Percentiles rank a stretch among this genome's conserved stretches.
Evolutionary conservation across 2,329 filamentous ascomycete species (phyloP).

Genomic region (Fusarium sulawesiense): DNA sequence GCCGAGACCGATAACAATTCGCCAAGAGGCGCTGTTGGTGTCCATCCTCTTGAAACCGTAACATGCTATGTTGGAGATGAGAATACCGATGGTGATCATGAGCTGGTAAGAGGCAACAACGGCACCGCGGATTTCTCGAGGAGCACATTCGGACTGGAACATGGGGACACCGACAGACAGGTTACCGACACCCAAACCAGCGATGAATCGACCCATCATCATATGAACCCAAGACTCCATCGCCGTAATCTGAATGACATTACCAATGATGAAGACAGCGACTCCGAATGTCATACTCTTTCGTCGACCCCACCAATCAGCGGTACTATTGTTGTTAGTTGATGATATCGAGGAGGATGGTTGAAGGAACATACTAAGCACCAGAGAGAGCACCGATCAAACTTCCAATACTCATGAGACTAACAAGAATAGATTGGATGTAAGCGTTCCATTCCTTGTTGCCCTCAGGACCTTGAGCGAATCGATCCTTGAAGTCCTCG

Average conservation of each 20-base stretch:
- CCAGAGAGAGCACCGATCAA: slow-evolving; percentile 65
- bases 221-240: slow-evolving; percentile 71
- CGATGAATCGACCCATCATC: slow-evolving; percentile 72
- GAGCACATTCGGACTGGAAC: slow-evolving; percentile 73
- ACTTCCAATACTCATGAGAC: slow-evolving; percentile 66
- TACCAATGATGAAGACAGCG: slow-evolving; percentile 71
- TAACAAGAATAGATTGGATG: slow-evolving; percentile 64
- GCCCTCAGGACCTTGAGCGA: slow-evolving; percentile 60
- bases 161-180: slow-evolving; percentile 74
- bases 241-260: slow-evolving; percentile 73
- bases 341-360: not conserved
- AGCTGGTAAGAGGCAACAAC: slow-evolving; percentile 79
- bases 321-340: slow-evolving; percentile 52
- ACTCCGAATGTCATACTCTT: slow-evolving; percentile 65
- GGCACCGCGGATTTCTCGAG: slow-evolving; percentile 70
- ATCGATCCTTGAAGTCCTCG: slow-evolving; percentile 66
- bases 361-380: slow-evolving; percentile 54
- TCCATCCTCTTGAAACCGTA: slow-evolving; percentile 60
- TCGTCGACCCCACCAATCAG: slow-evolving; percentile 68
- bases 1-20: slow-evolving; percentile 69
- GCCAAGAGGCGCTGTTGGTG: slow-evolving; percentile 64
- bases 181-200: slow-evolving; percentile 75
- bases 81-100: slow-evolving; percentile 78
- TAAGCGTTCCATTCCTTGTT: slow-evolving; percentile 55
- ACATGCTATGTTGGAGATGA: slow-evolving; percentile 66